Conservation (phyloP, 495 filamentous ascomycete species). For the Aspergillus conjunctus region DNA sequence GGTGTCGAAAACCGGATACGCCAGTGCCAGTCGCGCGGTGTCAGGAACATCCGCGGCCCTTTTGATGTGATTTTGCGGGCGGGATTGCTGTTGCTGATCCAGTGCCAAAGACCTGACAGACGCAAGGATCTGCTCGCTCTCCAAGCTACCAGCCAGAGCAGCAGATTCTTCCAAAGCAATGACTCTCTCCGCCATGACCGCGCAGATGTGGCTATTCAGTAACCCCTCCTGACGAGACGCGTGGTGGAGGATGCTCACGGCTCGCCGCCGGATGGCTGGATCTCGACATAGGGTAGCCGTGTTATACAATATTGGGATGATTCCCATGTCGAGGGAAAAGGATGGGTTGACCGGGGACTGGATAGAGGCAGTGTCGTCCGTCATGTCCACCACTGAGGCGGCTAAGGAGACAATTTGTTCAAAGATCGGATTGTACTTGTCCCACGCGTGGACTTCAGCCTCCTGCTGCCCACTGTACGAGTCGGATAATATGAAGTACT, state of each 20-base stretch:
- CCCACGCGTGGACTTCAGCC: slow-evolving; percentile 16
- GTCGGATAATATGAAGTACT: slow-evolving; percentile 16
- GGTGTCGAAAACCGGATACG: slow-evolving; percentile 21
- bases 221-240: slow-evolving; percentile 62
- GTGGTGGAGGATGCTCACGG: slow-evolving; percentile 55
- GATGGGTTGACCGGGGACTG: slow-evolving; percentile 9
- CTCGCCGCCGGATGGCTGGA: slow-evolving; percentile 52
- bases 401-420: slow-evolving; percentile 31
- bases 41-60: slow-evolving; percentile 18
- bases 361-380: background rate
- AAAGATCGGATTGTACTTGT: slow-evolving; percentile 25
- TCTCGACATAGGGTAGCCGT: slow-evolving; percentile 63
- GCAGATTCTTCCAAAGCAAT: slow-evolving; percentile 56
- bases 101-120: background rate
- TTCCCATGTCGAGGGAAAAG: slow-evolving; percentile 42
- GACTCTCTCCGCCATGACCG: slow-evolving; percentile 55
- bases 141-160: background rate
- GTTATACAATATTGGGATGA: slow-evolving; percentile 57
- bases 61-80: background rate
- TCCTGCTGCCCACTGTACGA: background rate
- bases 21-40: slow-evolving; percentile 18
- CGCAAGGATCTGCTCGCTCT: background rate
- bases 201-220: slow-evolving; percentile 61
- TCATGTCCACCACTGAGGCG: slow-evolving; percentile 18
- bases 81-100: background rate